A percentile compares a stretch with the other conserved stretches of the same genome.
phyloP scores from a whole-genome alignment of 352 stramenopile species.

The Phytophthora quininea region DNA sequence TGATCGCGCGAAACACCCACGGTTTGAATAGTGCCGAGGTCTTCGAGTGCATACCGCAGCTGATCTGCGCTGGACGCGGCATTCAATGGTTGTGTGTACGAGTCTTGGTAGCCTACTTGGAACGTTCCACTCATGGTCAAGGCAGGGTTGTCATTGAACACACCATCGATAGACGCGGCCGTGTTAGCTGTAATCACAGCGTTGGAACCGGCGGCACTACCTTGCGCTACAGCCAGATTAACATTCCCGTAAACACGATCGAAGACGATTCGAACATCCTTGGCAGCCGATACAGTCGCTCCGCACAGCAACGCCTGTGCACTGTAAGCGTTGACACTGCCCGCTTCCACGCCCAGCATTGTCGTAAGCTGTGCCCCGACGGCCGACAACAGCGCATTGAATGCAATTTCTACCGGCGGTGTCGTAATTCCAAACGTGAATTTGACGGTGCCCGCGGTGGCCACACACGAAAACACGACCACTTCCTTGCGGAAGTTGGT shows the following conservation, averaged over 20 bases:
- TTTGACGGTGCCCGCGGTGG: conserved; percentile 34
- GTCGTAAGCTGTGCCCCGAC: conserved; percentile 49
- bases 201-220: conserved; percentile 20
- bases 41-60: conserved; percentile 71
- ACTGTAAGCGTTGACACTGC: conserved; percentile 59
- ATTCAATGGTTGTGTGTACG: conserved; percentile 70
- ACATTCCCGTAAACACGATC: conserved; percentile 68
- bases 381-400: conserved; percentile 31
- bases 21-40: conserved; percentile 59
- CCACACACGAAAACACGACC: conserved; percentile 58
- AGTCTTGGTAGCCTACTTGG: conserved; percentile 68
- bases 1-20: conserved; percentile 51
- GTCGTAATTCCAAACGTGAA: conserved; percentile 30
- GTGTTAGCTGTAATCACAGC: conserved; percentile 22
- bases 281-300: conserved; percentile 3
- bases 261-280: conserved; percentile 63
- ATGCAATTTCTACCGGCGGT: conserved; percentile 28
- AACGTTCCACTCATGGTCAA: conserved; percentile 83
- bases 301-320: conserved; percentile 52
- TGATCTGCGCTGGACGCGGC: conserved; percentile 68
- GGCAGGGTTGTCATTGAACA: conserved; percentile 51
- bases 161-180: conserved; percentile 52
- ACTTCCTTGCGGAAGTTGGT: conserved; percentile 78
- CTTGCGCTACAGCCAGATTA: conserved; percentile 30
- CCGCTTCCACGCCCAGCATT: conserved; percentile 57